Evolutionary conservation across 1,139 yeast genomes (phyloP).

Genomic region (Eremothecium sinecaudum): DNA sequence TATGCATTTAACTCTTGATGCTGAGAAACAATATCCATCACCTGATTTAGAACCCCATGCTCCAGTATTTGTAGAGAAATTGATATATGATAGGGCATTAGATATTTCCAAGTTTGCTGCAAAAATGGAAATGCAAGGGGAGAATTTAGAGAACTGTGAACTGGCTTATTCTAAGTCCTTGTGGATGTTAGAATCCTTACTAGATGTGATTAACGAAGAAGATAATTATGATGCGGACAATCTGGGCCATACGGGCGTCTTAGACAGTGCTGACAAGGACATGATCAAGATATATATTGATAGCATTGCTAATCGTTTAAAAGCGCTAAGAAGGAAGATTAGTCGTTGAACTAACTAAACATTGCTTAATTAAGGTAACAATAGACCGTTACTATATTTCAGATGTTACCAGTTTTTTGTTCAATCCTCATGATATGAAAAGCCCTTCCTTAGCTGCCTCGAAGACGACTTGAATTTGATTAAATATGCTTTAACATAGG

Average conservation of each 20-base stretch:
- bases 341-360: conserved; percentile 5
- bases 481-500: neutral
- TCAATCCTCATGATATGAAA: too few species aligned
- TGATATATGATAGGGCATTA: conserved; percentile 84
- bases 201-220: conserved; percentile 42
- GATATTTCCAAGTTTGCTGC: conserved; percentile 92
- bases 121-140: conserved; percentile 69
- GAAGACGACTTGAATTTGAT: too few species aligned
- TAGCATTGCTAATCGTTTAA: conserved; percentile 61
- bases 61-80: conserved; percentile 60
- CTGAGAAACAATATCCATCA: conserved; percentile 7
- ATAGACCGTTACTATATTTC: too few species aligned
- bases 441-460: too few species aligned
- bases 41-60: conserved; percentile 11
- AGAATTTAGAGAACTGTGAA: conserved; percentile 72
- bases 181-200: conserved; percentile 87
- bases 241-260: conserved; percentile 24
- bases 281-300: conserved; percentile 71
- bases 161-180: conserved; percentile 81
- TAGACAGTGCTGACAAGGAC: conserved; percentile 62
- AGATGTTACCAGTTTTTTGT: too few species aligned
- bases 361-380: too few species aligned
- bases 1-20: conserved; percentile 9
- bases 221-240: conserved; percentile 30
- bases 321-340: conserved; percentile 39